Evolutionary conservation across 2,329 filamentous ascomycete genomes (phyloP), one percentile per base, ranked within the genome.

Genomic region (Xylaria multiplex): DNA sequence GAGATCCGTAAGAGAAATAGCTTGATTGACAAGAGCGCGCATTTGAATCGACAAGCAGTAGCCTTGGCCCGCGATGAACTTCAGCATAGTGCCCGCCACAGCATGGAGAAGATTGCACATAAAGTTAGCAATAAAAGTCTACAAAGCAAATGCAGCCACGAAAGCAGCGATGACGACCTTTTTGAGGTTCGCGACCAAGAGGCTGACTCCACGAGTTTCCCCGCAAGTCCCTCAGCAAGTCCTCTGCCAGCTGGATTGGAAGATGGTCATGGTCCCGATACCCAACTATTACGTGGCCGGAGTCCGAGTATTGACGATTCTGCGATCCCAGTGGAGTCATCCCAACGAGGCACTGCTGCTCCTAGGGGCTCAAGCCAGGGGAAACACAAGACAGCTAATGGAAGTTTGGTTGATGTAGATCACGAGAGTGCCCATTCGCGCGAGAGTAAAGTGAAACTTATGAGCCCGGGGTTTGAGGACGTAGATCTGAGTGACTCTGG

Each of bases 1-100:
- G 91, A 93, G 77, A 93, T 94, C 66, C 82, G 87, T 66, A 84
- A 79, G 70, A 85, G 83, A 73, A 90, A 90, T 72, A 81, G 80
- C 52, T 78, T 90, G 55, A 83, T 88, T 54, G 86, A 88, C 69
- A 77, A 80, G 65, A 72, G 72, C 24, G 50, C 67, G 4, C 78
- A 79, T 70, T 67, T 79, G 30, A 80, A 80, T 64, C 72, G 77
- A 42, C 75, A 74, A n/a, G 72, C 76, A 3, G 73, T 80, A 6
- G 72, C 70, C 52, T 52, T 77, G 32, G 78, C 78, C 40, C 75
- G 75, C 2, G 70, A 71, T 9, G 76, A 79, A 50, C 65, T 77
- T 19, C 68, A 75, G 3, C 74, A 70, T 27, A 74, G 73, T 48
- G 64, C 76, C 16, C 74, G 75, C 19, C 74, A 75, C 35, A 70